These are phyloP conservation scores for Xerocomus spinulosus DNA, from an alignment of 768 basidiomycete species.

Conservation along the genomic window DNA sequence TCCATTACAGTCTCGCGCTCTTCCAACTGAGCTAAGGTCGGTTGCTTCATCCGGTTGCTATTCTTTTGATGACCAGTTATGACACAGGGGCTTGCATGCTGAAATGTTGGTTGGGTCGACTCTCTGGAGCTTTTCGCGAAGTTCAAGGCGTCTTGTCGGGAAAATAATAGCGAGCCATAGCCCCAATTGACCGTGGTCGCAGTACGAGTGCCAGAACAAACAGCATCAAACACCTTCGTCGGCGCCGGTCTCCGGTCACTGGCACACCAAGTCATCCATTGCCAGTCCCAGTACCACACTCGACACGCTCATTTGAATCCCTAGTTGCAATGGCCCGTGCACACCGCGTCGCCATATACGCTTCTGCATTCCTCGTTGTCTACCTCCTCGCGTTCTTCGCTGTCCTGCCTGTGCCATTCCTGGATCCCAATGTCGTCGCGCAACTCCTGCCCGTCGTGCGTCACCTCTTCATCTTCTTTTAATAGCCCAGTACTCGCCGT, in stretches of 20 bases:
- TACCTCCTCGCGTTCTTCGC: constrained; percentile 33
- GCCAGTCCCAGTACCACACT: not conserved
- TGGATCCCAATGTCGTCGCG: constrained; percentile 4
- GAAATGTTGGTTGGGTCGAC: no score
- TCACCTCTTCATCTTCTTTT: not conserved
- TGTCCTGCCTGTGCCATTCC: constrained; percentile 12
- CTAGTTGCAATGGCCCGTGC: not conserved
- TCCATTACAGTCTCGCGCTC: constrained; percentile 42
- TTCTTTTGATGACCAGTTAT: not conserved
- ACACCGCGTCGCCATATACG: constrained; percentile 42
- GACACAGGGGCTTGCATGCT: no score
- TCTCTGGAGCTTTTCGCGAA: no score
- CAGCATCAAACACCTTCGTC: not conserved
- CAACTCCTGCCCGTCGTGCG: constrained; percentile 17
- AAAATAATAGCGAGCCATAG: no score
- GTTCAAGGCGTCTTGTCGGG: no score
- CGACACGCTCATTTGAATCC: not conserved
- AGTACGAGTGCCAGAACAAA: no score
- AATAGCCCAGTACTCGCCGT: no score
- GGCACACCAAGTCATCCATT: no score
- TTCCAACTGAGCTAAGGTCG: constrained; percentile 43
- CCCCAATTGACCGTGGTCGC: no score
- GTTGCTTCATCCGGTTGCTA: no score
- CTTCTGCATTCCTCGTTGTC: constrained; percentile 38
- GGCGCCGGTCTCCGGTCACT: not conserved